Conservation (phyloP, 257 asterid genomes). For the Gentiana straminea region DNA sequence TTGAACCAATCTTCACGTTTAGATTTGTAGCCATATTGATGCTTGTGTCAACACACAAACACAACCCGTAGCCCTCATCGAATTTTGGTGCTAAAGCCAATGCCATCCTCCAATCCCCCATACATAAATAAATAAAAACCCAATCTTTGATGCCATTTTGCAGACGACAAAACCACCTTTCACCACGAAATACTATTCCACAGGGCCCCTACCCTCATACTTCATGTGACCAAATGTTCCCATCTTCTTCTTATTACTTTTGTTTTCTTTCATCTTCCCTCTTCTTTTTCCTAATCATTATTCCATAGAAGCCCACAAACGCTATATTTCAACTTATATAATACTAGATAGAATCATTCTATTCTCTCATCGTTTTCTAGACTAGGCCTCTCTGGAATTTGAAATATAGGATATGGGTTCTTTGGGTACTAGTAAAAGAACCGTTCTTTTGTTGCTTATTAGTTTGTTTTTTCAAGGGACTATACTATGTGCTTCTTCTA, state of each 20-base stretch:
- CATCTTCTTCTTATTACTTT: background rate
- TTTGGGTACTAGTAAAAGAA: constrained; percentile 16
- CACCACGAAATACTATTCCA: too few relatives aligned
- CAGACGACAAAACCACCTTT: too few relatives aligned
- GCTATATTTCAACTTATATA: too few relatives aligned
- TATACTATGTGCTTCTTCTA: constrained; percentile 46
- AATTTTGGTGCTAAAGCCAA: background rate
- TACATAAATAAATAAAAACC: background rate
- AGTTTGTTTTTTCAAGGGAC: constrained; percentile 35
- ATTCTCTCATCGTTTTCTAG: constrained; percentile 12
- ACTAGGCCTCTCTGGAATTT: constrained; percentile 1
- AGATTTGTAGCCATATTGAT: background rate
- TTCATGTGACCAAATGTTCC: background rate
- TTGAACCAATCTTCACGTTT: constrained; percentile 22
- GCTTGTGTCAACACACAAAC: background rate
- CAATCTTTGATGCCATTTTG: background rate
- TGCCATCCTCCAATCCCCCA: too few relatives aligned
- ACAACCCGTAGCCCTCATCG: too few relatives aligned
- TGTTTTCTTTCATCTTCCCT: background rate
- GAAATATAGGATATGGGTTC: constrained; percentile 38
- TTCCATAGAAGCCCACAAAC: background rate
- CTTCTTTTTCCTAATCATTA: background rate
- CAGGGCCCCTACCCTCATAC: too few relatives aligned
- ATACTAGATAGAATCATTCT: background rate
- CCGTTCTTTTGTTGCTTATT: constrained; percentile 22